These are phyloP conservation scores for Magnaporthiopsis poae DNA, from an alignment of 2,329 filamentous ascomycete genomes.

Conservation along the genomic window DNA sequence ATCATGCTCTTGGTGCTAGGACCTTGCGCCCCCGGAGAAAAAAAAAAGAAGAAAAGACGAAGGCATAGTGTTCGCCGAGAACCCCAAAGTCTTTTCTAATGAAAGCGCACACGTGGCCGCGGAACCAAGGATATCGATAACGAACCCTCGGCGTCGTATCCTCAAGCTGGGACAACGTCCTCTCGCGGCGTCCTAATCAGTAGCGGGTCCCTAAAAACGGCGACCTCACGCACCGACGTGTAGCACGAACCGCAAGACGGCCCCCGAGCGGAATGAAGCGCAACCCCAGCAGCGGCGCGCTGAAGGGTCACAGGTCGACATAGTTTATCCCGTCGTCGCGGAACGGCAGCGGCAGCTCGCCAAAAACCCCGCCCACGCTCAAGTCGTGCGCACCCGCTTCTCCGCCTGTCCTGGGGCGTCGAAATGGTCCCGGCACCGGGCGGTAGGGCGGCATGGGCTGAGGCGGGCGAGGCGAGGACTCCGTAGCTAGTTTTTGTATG, in stretches of 20 bases:
- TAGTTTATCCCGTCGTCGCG: conserved; percentile 1
- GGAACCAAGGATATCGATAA: conserved; percentile 16
- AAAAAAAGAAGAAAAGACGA: neutral
- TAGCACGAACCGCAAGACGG: conserved; percentile 24
- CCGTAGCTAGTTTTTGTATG: neutral
- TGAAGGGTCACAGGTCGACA: conserved; percentile 13
- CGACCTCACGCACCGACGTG: conserved; percentile 21
- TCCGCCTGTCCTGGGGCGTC: conserved; percentile 8
- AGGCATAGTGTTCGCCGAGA: neutral
- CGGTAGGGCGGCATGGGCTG: conserved; percentile 16
- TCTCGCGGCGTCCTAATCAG: conserved; percentile 14
- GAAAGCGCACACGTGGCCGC: neutral
- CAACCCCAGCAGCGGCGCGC: conserved; percentile 20
- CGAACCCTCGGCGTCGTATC: conserved; percentile 19
- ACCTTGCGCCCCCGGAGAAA: neutral
- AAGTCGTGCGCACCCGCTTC: neutral
- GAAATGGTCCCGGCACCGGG: conserved; percentile 14
- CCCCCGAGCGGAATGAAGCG: conserved; percentile 24
- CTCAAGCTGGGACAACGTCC: conserved; percentile 18
- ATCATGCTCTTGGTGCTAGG: conserved; percentile 3
- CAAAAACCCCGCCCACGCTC: neutral
- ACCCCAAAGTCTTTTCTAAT: too few relatives aligned
- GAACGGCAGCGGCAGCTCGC: neutral
- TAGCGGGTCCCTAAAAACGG: conserved; percentile 19
- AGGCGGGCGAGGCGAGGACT: neutral